phyloP scores from a whole-genome alignment of 257 asterid species.

The Solanum raphanifolium region DNA sequence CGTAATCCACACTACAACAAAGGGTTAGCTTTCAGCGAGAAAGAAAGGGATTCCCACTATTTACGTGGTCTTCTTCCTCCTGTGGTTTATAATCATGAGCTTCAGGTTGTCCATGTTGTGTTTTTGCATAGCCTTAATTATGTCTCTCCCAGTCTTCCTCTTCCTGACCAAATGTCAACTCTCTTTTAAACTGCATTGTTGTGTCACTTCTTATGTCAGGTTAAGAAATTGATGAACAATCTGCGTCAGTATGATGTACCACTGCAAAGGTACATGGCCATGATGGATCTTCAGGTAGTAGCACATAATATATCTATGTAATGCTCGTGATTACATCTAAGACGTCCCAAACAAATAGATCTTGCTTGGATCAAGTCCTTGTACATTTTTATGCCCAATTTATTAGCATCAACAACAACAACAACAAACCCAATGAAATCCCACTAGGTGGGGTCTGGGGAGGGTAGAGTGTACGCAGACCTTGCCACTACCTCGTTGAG shows the following conservation, averaged over 20 bases:
- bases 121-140: neutral
- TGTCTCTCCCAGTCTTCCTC: neutral
- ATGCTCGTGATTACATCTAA: neutral
- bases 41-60: slow-evolving; percentile 93
- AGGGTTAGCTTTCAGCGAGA: slow-evolving; percentile 88
- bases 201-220: slow-evolving; percentile 27
- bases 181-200: neutral
- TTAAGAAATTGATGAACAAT: slow-evolving; percentile 83
- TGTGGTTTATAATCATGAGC: slow-evolving; percentile 52
- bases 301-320: neutral
- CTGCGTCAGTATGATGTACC: slow-evolving; percentile 94
- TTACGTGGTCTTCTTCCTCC: slow-evolving; percentile 99
- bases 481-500: no score
- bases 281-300: slow-evolving; percentile 99
- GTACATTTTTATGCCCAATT: neutral
- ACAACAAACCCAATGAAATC: no score
- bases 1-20: slow-evolving; percentile 97
- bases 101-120: slow-evolving; percentile 49
- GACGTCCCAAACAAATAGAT: neutral
- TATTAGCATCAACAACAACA: neutral
- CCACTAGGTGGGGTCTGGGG: no score
- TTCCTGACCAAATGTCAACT: neutral
- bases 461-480: no score
- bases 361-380: neutral
- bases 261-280: slow-evolving; percentile 92